Conservation (phyloP, 192 early-diverging fungal species). For the Dimargaris verticillata region DNA sequence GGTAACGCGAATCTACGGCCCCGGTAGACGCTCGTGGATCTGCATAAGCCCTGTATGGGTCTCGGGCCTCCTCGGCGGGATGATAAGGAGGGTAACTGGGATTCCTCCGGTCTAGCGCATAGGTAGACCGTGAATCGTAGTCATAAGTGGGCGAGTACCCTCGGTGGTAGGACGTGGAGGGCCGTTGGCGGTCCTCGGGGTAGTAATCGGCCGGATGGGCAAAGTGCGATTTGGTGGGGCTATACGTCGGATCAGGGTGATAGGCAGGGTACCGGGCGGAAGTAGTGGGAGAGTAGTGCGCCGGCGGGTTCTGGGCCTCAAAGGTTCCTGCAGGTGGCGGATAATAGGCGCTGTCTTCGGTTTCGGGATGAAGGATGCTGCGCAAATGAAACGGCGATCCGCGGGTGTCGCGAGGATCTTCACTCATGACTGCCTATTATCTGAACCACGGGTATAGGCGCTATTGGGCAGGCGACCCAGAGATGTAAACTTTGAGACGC, state of each 20-base stretch:
- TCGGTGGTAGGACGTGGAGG: too few species aligned
- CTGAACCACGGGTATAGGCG: too few species aligned
- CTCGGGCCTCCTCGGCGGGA: too few species aligned
- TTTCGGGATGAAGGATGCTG: conserved; percentile 2
- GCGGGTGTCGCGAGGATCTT: not conserved
- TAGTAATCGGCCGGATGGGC: not conserved
- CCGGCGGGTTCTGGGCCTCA: not conserved
- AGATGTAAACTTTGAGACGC: too few species aligned
- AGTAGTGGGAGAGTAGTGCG: not conserved
- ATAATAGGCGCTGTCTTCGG: not conserved
- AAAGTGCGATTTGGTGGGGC: not conserved
- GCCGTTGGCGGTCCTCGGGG: not conserved
- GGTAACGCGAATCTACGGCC: not conserved
- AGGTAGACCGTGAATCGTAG: too few species aligned
- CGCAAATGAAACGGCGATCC: conserved; percentile 1
- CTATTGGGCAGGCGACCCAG: too few species aligned
- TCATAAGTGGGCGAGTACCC: too few species aligned
- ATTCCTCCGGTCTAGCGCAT: too few species aligned
- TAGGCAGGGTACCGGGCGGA: not conserved
- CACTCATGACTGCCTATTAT: too few species aligned
- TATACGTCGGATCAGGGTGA: not conserved
- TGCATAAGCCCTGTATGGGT: not conserved
- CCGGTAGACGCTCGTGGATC: not conserved
- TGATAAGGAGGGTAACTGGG: too few species aligned
- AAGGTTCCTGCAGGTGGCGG: conserved; percentile 4